phyloP scores from a whole-genome alignment of 225 moss, liverwort and hornwort species.

The Pleurozium schreberi region DNA sequence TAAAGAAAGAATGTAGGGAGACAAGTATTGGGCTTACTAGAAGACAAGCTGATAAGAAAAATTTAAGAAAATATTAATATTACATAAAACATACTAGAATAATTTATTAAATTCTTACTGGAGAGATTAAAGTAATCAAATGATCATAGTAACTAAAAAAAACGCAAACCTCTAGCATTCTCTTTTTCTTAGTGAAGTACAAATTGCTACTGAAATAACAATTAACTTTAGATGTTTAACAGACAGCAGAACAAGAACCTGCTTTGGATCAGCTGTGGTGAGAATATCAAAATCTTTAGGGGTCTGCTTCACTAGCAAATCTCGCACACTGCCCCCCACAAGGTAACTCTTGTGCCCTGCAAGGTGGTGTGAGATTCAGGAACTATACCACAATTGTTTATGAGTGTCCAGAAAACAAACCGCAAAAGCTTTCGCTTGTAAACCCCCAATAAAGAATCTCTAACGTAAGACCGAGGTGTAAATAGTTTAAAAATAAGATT shows the following conservation, averaged over 20 bases:
- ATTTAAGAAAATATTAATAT: not conserved
- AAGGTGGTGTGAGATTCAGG: not conserved
- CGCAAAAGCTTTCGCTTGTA: not conserved
- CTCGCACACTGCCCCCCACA: conserved; percentile 97
- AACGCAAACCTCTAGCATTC: not conserved
- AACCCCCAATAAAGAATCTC: not conserved
- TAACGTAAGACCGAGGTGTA: no score
- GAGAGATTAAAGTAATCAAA: not conserved
- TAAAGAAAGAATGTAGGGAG: not conserved
- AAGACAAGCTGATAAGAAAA: not conserved
- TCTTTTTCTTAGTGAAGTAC: not conserved
- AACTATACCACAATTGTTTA: not conserved
- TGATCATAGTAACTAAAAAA: not conserved
- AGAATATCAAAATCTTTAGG: conserved; percentile 97
- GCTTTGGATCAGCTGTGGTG: conserved; percentile 72
- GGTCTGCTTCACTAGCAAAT: conserved; percentile 79
- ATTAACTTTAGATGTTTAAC: not conserved
- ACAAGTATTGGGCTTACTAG: not conserved
- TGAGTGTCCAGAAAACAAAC: not conserved
- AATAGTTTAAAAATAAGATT: not conserved
- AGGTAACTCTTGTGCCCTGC: conserved; percentile 91
- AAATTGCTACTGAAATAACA: not conserved
- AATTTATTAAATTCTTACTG: not conserved
- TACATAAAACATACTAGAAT: not conserved
- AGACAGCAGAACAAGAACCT: conserved; percentile 31